Base-by-base conservation (phyloP, 306 rosid species). In the Lotus japonicus region DNA sequence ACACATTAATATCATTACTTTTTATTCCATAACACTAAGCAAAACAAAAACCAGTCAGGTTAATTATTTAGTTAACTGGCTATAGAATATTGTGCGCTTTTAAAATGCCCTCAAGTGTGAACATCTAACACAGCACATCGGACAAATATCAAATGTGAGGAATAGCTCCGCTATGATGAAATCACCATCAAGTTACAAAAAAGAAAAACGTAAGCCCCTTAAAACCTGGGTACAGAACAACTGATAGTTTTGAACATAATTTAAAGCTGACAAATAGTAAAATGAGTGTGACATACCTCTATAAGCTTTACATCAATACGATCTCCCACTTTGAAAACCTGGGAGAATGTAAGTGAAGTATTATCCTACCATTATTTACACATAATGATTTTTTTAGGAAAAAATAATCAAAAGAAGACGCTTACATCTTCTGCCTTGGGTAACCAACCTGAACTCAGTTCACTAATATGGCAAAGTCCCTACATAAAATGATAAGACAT, bases 391-490 rank as follows among this genome's bases (percentile, higher is more conserved):
- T 51, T 14, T 58, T 72, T 8, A 6, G 36, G 36, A 65, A 64
- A 57, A 56, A 45, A 23, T 23, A 44, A 26, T 54, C 3, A 62
- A 73, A 14, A 26, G 38, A 35, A 65, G 13, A 69, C 39, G 50
- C 88, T 80, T 76, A 90, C 98, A 82, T 94, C 97, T 79, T 94
- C 98, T 33, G 98, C 86, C 90, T 90, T 94, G 31, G 97, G 85
- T 78, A 94, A 80, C 96, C 96, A 90, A 48, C 88, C 80, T 46
- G 98, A 73, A 81, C 90, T 90, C 77, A 94, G 78, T 86, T 94
- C 98, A 57, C 98, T 94, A 53, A 94, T 84, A 74, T 94, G 98
- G 83, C 98, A 94, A 64, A 94, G 97, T 77, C 98, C 98, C 98
- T 90, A 76, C 58, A 82, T 53, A 63, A 74, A 66, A 78, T 58